phyloP scores from a whole-genome alignment of 2,329 filamentous ascomycete species.

The Colletotrichum agaves region DNA sequence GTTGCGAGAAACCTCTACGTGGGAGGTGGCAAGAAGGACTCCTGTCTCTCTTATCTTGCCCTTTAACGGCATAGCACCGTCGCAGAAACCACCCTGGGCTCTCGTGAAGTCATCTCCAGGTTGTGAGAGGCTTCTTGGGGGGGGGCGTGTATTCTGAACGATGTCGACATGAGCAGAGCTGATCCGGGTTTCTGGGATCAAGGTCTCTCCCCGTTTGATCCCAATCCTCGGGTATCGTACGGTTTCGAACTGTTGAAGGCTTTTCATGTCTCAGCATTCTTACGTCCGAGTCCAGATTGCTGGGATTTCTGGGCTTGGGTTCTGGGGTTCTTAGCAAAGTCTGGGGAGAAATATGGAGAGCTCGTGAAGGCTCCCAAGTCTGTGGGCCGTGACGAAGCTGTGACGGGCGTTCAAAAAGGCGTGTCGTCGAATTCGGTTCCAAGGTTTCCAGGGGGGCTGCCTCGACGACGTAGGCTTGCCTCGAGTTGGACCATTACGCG shows the following conservation, averaged over 20 bases:
- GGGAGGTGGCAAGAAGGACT: not conserved
- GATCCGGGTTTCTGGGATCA: constrained; percentile 11
- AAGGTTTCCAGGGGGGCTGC: not conserved
- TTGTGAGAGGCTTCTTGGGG: not conserved
- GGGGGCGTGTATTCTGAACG: not conserved
- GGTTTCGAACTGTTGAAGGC: constrained; percentile 5
- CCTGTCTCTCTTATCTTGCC: constrained; percentile 22
- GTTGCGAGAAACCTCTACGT: not conserved
- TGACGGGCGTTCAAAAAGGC: no score
- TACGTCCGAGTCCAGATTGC: constrained; percentile 15
- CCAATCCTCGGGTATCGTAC: constrained; percentile 18
- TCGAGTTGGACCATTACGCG: no score
- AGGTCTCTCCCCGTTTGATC: constrained; percentile 23
- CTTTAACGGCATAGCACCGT: constrained; percentile 6
- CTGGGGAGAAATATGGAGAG: not conserved
- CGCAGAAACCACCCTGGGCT: not conserved
- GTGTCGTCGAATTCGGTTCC: no score
- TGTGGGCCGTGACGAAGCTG: no score
- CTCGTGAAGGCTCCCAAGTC: no score
- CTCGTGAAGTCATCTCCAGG: constrained; percentile 3
- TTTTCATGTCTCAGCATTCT: constrained; percentile 12
- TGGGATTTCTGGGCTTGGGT: not conserved
- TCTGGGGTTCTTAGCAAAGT: not conserved
- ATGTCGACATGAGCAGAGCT: not conserved
- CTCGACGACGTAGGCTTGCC: no score